A percentile compares a stretch with the other conserved stretches of the same genome.
Conservation (phyloP, 306 rosid genomes). For the Gillenia trifoliata region DNA sequence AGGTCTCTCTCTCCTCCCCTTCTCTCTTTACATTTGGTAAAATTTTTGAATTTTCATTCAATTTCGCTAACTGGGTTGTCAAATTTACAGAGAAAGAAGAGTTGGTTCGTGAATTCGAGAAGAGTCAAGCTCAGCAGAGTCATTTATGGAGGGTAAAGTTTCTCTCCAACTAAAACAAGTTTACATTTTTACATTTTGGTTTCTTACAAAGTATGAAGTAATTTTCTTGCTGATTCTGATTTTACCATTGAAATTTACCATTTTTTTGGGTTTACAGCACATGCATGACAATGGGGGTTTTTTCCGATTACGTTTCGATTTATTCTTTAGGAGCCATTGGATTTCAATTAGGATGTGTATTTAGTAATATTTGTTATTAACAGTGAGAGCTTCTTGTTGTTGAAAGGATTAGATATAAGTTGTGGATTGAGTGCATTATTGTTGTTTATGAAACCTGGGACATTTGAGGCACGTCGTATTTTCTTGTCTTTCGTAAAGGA, state of each 20-base stretch:
- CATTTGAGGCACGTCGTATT: background rate
- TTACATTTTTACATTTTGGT: background rate
- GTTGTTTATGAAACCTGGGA: background rate
- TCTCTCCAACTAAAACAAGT: background rate
- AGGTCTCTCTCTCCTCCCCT: slow-evolving; percentile 50
- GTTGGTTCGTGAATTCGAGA: slow-evolving; percentile 64
- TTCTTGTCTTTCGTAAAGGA: background rate
- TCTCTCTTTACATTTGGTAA: background rate
- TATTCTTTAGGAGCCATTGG: background rate
- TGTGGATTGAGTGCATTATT: background rate
- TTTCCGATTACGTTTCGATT: background rate
- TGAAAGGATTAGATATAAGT: background rate
- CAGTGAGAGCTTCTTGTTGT: background rate
- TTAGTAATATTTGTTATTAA: background rate
- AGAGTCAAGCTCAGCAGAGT: slow-evolving; percentile 55
- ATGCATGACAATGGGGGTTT: background rate
- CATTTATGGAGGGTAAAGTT: slow-evolving; percentile 71
- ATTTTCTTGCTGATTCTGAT: background rate
- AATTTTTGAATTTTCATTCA: background rate
- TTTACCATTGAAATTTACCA: background rate
- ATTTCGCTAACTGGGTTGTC: background rate
- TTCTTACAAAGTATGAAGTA: background rate
- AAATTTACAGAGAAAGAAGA: slow-evolving; percentile 67
- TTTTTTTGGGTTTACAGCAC: background rate
- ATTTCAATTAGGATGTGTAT: background rate